A percentile compares a stretch with the other conserved stretches of the same genome.
Evolutionary conservation across 257 asterid genomes (phyloP).

Genomic region (Nicotiana paniculata): DNA sequence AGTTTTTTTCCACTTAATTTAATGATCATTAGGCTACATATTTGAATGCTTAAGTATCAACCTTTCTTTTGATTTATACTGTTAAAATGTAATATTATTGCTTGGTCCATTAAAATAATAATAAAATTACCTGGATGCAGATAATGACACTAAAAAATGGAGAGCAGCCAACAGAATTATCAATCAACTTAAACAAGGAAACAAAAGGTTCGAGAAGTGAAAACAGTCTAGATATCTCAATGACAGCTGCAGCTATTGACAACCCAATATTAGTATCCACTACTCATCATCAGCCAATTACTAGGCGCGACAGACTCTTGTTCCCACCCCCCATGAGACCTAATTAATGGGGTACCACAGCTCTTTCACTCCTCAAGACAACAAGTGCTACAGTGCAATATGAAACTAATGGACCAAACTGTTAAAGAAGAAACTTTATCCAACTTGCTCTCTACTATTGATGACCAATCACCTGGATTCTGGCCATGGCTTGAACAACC

Average conservation of each 20-base stretch:
- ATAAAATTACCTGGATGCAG: conserved; percentile 25
- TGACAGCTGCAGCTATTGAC: conserved; percentile 42
- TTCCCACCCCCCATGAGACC: conserved; percentile 47
- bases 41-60: not conserved
- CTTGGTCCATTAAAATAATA: no score
- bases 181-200: conserved; percentile 90
- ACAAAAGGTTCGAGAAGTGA: conserved; percentile 89
- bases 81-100: not conserved
- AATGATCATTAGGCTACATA: not conserved
- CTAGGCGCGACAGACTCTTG: conserved; percentile 24
- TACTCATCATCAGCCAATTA: conserved; percentile 3
- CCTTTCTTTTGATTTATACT: not conserved
- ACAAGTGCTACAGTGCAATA: not conserved
- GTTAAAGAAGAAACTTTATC: conserved; percentile 81
- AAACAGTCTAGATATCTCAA: conserved; percentile 65
- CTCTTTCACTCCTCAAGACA: conserved; percentile 27
- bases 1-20: not conserved
- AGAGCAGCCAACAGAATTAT: conserved; percentile 57
- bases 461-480: conserved; percentile 69
- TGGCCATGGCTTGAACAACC: conserved; percentile 98
- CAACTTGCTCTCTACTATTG: conserved; percentile 66
- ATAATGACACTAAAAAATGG: conserved; percentile 74
- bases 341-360: conserved; percentile 16
- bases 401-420: conserved; percentile 7
- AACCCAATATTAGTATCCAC: conserved; percentile 14